phyloP scores from a whole-genome alignment of 2,329 filamentous ascomycete genomes.

The Neofusicoccum laricinum region DNA sequence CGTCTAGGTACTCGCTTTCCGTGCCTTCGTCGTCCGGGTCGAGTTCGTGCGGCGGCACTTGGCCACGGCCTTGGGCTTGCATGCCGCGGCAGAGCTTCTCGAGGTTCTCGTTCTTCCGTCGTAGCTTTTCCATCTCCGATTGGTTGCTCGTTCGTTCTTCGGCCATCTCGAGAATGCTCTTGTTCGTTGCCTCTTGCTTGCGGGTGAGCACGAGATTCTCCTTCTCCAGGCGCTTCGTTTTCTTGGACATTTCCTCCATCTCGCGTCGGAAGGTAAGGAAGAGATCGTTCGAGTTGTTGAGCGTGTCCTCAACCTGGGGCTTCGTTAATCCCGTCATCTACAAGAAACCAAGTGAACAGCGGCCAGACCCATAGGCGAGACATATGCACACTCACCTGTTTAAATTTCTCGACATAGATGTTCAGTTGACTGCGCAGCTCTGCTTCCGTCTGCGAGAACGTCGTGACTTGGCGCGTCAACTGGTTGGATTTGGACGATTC shows the following conservation, averaged over 20 bases:
- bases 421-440: slow-evolving; percentile 93
- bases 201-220: slow-evolving; percentile 89
- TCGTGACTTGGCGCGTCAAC: slow-evolving; percentile 86
- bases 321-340: slow-evolving; percentile 34
- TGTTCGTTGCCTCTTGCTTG: slow-evolving; percentile 89
- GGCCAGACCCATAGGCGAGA: slow-evolving; percentile 14
- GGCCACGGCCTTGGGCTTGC: slow-evolving; percentile 87
- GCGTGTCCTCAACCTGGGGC: slow-evolving; percentile 87
- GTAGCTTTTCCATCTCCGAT: slow-evolving; percentile 73
- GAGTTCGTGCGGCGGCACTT: slow-evolving; percentile 52
- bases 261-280: slow-evolving; percentile 97
- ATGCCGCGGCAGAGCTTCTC: slow-evolving; percentile 94
- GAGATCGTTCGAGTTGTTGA: slow-evolving; percentile 97
- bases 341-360: slow-evolving; percentile 19
- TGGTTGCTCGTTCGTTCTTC: slow-evolving; percentile 80
- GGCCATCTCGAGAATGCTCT: slow-evolving; percentile 96
- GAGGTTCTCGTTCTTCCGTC: slow-evolving; percentile 84
- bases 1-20: slow-evolving; percentile 41
- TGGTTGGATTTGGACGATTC: slow-evolving; percentile 79
- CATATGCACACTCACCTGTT: slow-evolving; percentile 67
- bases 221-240: slow-evolving; percentile 94
- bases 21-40: slow-evolving; percentile 57
- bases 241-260: slow-evolving; percentile 99
- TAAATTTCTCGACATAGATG: slow-evolving; percentile 98
- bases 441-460: slow-evolving; percentile 92